Evolutionary conservation across 441 rosid genomes (phyloP), one percentile per base, ranked within the genome.

Genomic region (Hypseocharis bilobata): DNA sequence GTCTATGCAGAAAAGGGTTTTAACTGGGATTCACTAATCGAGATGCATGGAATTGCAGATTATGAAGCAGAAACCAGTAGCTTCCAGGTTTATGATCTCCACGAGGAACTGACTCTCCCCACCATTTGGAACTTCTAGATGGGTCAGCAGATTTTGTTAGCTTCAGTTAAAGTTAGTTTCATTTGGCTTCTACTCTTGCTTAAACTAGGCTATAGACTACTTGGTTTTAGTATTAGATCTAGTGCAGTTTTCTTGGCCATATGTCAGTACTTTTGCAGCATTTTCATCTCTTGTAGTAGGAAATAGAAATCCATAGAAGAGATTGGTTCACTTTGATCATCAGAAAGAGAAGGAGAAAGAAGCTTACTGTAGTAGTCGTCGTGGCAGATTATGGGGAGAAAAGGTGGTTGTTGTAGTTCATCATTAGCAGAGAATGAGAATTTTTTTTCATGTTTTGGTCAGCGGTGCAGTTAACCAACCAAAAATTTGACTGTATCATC

Each of bases 1-100:
- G 72, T 72, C 26, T 63, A 83, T 29, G 78, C 63, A 40, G 86
- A 78, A 56, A 81, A 73, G 73, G 78, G 76, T 76, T 76, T 88
- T 78, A 84, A 78, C 57, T 92, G 97, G 98, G 96, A 90, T 72
- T 71, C 85, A 0, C 45, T 85, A 49, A 77, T 80, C n/a, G 96
- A 82, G 66, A 79, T 82, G 88, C 84, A 82, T 40, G 79, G 76
- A 22, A 68, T 73, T 65, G 66, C 64, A n/a, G 82, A 70, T 28
- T 45, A 70, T 52, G 14, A 11, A 70, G 72, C 65, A 69, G 88
- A 76, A 57, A 32, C 74, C 22, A 27, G 65, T 64, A 52, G 70
- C 62, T 81, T 82, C 62, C 87, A 70, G 70, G 69, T 68, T 70
- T 80, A 64, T 70, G 92, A 83, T 65, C 59, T 72, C 14, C 84